Base-by-base conservation (phyloP, 2,329 filamentous ascomycete genomes). In the Colletotrichum sp. region DNA sequence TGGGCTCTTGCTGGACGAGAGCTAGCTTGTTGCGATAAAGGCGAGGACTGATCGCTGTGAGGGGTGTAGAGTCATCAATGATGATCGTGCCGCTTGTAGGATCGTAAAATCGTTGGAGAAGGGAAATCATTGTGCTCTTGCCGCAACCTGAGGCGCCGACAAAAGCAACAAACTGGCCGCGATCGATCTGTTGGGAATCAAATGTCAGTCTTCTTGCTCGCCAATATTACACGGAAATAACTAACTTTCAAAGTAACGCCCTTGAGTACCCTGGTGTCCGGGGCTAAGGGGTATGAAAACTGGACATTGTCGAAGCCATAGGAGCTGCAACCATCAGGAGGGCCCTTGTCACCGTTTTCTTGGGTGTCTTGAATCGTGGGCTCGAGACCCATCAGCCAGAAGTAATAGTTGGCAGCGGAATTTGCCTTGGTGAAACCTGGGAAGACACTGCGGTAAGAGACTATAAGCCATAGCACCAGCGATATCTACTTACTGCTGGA, bases 111-210 rank as follows among this genome's bases (percentile, higher is more conserved):
- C 87, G 83, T 74, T 88, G 84, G 0, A 89, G 81, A 72, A 89
- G 83, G 7, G 88, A 86, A 65, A 93, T 86, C 67, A 91, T 89
- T 1, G 92, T 93, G 2, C 88, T 91, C 80, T 93, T 93, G 2
- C 90, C 90, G 69, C 89, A 90, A 5, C 90, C 90, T 0, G 88
- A 89, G 9, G 88, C 83, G 6, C 90, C 90, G 0, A 92, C 90
- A 36, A 92, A 84, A 1, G 89, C 90, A 1, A 88, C 83, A 26
- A 74, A 74, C 5, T 74, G 65, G 8, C 71, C 71, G 16, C 36
- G 64, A 24, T 69, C 71, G 21, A 73, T 73, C 71, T 73, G 10
- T 15, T 10, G 34, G 32, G 36, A 13, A 21, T 0, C 43, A 48
- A 12, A 30, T 21, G 66, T 88, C 90, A 52, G 89, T 84, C 12